Conservation (phyloP, 345 rosid species). For the Populus ilicifolia region DNA sequence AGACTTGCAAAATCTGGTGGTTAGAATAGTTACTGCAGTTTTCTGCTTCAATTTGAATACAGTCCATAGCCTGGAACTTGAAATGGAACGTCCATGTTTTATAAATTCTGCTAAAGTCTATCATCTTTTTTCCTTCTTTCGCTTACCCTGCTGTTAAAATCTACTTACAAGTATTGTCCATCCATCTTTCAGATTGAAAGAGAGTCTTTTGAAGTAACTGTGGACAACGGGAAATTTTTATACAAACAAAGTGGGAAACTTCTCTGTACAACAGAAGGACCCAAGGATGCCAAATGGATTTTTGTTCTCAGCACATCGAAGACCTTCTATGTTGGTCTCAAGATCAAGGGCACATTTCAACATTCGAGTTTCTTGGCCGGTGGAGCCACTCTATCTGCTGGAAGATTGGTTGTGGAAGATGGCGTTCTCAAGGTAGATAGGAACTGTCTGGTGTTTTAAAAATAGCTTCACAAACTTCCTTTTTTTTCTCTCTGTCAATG, state of each 20-base stretch:
- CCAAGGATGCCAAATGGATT: conserved; percentile 74
- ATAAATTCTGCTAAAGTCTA: neutral
- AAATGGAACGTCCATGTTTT: neutral
- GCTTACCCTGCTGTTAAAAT: neutral
- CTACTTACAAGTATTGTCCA: neutral
- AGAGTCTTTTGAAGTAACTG: conserved; percentile 52
- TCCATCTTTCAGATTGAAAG: conserved; percentile 56
- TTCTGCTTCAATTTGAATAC: neutral
- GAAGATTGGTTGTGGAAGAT: conserved; percentile 62
- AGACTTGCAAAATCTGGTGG: neutral
- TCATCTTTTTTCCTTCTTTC: neutral
- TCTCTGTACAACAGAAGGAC: conserved; percentile 57
- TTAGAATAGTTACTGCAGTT: neutral
- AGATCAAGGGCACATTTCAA: conserved; percentile 81
- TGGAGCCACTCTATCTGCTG: conserved; percentile 86
- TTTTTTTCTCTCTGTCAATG: neutral
- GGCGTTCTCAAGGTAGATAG: conserved; percentile 58
- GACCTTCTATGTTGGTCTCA: conserved; percentile 58
- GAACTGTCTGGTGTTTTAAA: neutral
- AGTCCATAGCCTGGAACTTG: neutral
- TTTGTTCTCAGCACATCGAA: conserved; percentile 78
- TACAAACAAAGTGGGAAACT: conserved; percentile 52
- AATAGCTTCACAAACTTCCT: neutral
- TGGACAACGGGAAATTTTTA: conserved; percentile 46
- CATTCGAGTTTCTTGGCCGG: conserved; percentile 94